Conservation (phyloP, 2,329 filamentous ascomycete genomes). For the Cryphonectria radicalis region DNA sequence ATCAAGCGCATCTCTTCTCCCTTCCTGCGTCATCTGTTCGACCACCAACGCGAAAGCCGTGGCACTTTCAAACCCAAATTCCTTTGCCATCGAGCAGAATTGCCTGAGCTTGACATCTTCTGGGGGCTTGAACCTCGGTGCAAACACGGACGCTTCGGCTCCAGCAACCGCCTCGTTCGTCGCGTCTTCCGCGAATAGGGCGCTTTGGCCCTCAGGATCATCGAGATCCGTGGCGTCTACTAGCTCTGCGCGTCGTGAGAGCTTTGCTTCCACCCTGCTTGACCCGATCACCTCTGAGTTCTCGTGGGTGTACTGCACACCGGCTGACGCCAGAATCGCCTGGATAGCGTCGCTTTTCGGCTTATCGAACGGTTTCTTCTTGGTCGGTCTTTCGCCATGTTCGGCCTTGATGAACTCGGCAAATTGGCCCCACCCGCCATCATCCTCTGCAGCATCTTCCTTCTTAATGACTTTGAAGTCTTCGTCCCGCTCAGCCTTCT, state of each 20-base stretch:
- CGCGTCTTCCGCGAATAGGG: constrained; percentile 62
- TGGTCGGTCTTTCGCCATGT: constrained; percentile 46
- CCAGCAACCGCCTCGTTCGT: constrained; percentile 38
- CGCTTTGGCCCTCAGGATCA: constrained; percentile 47
- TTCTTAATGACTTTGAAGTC: constrained; percentile 48
- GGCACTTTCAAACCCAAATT: constrained; percentile 75
- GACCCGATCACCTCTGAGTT: constrained; percentile 94
- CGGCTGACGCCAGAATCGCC: constrained; percentile 84
- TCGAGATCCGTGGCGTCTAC: constrained; percentile 47
- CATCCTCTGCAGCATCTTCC: constrained; percentile 53
- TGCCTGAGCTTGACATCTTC: constrained; percentile 76
- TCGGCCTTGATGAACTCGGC: constrained; percentile 60
- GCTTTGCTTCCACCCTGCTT: constrained; percentile 84
- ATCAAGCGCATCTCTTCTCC: constrained; percentile 78
- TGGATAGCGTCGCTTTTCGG: constrained; percentile 75
- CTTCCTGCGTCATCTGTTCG: constrained; percentile 85
- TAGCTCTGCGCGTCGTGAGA: constrained; percentile 77
- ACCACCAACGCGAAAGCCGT: constrained; percentile 89
- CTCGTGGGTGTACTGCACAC: constrained; percentile 94
- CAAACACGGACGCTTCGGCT: constrained; percentile 32
- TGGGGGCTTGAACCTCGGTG: constrained; percentile 71
- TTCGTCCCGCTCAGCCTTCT: constrained; percentile 57
- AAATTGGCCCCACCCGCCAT: constrained; percentile 74
- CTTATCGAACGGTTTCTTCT: constrained; percentile 42
- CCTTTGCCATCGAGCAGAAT: constrained; percentile 87